phyloP scores from a whole-genome alignment of 1,284 basidiomycete species.

The Sutorius eximius region DNA sequence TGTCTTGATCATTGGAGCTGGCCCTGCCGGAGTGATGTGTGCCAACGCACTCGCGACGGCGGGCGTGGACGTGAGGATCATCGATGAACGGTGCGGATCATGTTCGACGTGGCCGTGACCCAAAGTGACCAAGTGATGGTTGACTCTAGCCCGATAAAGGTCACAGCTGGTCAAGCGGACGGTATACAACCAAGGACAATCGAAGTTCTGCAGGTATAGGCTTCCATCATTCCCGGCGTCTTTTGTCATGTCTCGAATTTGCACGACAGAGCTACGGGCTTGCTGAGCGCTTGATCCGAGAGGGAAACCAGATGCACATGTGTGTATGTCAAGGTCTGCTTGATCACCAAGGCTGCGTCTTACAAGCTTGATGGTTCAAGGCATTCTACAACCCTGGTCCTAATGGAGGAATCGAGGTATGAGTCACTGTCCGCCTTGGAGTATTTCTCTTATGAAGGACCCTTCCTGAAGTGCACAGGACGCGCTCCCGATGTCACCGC shows the following conservation, averaged over 20 bases:
- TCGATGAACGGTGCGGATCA: slow-evolving; percentile 60
- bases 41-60: slow-evolving; percentile 61
- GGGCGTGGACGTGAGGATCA: slow-evolving; percentile 59
- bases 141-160: slow-evolving; percentile 48
- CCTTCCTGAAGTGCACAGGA: slow-evolving; percentile 50
- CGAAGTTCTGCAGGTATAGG: slow-evolving; percentile 67
- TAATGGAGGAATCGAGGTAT: slow-evolving; percentile 60
- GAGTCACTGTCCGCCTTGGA: not conserved
- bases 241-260: not conserved
- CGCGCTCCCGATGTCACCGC: slow-evolving; percentile 59
- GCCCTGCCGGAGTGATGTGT: slow-evolving; percentile 63
- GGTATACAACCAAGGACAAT: slow-evolving; percentile 77
- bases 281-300: slow-evolving; percentile 58
- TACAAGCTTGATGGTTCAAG: slow-evolving; percentile 34
- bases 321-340: slow-evolving; percentile 44
- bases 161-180: slow-evolving; percentile 73
- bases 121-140: not conserved
- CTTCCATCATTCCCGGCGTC: not conserved
- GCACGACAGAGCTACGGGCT: slow-evolving; percentile 66
- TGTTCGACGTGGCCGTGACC: too few species aligned
- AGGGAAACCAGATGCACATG: slow-evolving; percentile 69
- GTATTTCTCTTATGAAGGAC: not conserved
- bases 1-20: slow-evolving; percentile 57
- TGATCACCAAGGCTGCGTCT: not conserved
- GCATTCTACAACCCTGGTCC: slow-evolving; percentile 71